Evolutionary conservation across 352 stramenopile species (phyloP), one percentile per base, ranked within the genome.

Genomic region (Plasmopara muralis): DNA sequence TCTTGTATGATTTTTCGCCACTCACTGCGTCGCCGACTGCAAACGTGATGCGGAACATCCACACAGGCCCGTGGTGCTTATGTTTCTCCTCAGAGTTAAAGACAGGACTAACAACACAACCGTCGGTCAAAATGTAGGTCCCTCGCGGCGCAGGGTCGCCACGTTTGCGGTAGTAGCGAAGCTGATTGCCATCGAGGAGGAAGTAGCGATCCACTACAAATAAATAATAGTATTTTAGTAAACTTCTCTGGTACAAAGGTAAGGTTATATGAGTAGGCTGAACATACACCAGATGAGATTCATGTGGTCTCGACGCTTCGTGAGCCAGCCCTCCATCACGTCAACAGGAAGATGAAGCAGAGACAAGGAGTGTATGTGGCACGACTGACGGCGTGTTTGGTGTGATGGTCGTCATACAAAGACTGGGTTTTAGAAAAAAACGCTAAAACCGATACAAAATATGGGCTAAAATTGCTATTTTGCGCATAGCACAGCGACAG

Each of bases 1-100:
- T 94, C 71, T 90, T 89, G 74, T 89, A 92, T 12, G 73, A 85
- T 61, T 94, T 93, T 43, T 94, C 84, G 35, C 70, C 72, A 29
- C 52, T 58, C 18, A 77, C 74, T 18, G 52, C 56, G 29, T 77
- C 68, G 10, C 85, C 80, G 9, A 91, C 74, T 2, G 77, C 59
- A 58, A 93, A 93, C 42, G 83, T 93, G 60, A 93, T 91, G 70
- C 83, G 83, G 57, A 93, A 93, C 82, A 93, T 93, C 79, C 80
- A 92, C 18, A 91, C 83, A 10, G 80, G 81, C 0, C 72, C 84
- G 60, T 94, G 82, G 55, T 94, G 84, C 37, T 84, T 85, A 66
- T 94, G 83, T 63, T 91, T 94, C 64, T 94, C 84, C 52, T 93
- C 83, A 37, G 82, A 92, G 55, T 91, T 92, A 46, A 91, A 92